These are phyloP conservation scores for Boletus reticulatus DNA, from an alignment of 768 basidiomycete genomes.

Conservation along the genomic window DNA sequence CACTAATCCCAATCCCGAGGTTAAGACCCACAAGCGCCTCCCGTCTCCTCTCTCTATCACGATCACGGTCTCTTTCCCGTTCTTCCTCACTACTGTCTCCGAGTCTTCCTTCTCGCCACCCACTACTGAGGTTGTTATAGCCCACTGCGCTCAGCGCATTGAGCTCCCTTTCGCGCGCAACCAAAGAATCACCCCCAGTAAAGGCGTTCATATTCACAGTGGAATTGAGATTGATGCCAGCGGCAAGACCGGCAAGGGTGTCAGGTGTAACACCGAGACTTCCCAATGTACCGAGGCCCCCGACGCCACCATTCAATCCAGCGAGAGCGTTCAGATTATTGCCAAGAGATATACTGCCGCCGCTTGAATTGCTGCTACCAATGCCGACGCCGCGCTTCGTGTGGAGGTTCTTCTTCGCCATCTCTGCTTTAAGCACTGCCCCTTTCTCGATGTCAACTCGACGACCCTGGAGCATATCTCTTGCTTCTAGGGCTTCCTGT, in stretches of 20 bases:
- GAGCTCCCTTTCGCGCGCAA: constrained; percentile 47
- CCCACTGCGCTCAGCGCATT: constrained; percentile 48
- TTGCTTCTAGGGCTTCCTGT: constrained; percentile 81
- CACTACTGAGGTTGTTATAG: constrained; percentile 32
- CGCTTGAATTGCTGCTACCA: constrained; percentile 34
- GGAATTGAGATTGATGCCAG: constrained; percentile 29
- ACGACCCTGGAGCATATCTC: constrained; percentile 85
- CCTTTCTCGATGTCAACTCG: constrained; percentile 93
- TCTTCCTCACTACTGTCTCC: constrained; percentile 34
- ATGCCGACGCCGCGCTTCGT: constrained; percentile 90
- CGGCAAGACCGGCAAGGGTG: constrained; percentile 27
- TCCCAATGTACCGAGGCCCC: constrained; percentile 26
- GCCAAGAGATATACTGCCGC: constrained; percentile 30
- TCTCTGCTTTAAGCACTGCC: constrained; percentile 92
- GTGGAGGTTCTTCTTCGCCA: constrained; percentile 99
- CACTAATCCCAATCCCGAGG: constrained; percentile 25
- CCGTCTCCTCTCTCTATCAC: constrained; percentile 38
- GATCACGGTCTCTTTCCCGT: constrained; percentile 50
- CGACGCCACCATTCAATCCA: constrained; percentile 26
- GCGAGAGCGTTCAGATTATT: constrained; percentile 23
- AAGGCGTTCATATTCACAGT: constrained; percentile 28
- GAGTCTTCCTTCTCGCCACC: constrained; percentile 36
- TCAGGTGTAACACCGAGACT: constrained; percentile 29
- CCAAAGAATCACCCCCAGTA: constrained; percentile 28
- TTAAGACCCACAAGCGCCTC: constrained; percentile 43